A percentile compares a stretch with the other conserved stretches of the same genome.
Evolutionary conservation across 1,139 yeast species (phyloP).

Genomic region (Yamadazyma triangularis): DNA sequence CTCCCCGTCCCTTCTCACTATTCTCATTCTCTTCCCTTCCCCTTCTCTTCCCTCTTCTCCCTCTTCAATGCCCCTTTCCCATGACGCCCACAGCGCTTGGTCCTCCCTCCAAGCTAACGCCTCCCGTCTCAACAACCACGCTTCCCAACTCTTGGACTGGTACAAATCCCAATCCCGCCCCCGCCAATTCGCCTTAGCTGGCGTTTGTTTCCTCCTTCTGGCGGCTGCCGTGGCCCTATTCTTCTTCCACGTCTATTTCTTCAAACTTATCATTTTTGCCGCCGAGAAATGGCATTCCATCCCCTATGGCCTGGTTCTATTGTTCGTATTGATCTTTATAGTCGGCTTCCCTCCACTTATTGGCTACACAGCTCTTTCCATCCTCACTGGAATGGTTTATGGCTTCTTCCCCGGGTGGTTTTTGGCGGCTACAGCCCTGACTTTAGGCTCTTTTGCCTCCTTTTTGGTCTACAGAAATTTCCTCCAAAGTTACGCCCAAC

Average conservation of each 20-base stretch:
- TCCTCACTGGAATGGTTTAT: slow-evolving; percentile 76
- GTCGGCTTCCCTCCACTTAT: slow-evolving; percentile 80
- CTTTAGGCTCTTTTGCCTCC: slow-evolving; percentile 69
- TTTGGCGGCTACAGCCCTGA: slow-evolving; percentile 62
- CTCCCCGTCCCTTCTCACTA: no score
- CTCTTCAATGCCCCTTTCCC: no score
- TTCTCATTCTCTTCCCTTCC: no score
- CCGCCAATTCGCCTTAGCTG: no score
- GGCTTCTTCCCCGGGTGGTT: slow-evolving; percentile 84
- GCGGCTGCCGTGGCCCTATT: no score
- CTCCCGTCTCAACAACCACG: no score
- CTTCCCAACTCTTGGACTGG: slow-evolving; percentile 16
- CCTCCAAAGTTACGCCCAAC: slow-evolving; percentile 52
- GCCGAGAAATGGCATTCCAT: slow-evolving; percentile 45
- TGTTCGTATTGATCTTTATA: slow-evolving; percentile 42
- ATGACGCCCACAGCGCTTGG: no score
- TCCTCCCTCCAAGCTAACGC: no score
- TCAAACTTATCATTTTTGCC: slow-evolving; percentile 39
- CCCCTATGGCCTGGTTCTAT: slow-evolving; percentile 47
- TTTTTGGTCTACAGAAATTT: slow-evolving; percentile 64
- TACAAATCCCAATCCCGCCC: slow-evolving; percentile 15
- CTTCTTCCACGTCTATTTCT: slow-evolving; percentile 47
- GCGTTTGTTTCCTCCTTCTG: no score
- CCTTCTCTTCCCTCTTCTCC: no score
- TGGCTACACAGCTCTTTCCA: slow-evolving; percentile 71